Conservation (phyloP, 2,329 filamentous ascomycete genomes). For the Sclerotinia sclerotiorum region DNA sequence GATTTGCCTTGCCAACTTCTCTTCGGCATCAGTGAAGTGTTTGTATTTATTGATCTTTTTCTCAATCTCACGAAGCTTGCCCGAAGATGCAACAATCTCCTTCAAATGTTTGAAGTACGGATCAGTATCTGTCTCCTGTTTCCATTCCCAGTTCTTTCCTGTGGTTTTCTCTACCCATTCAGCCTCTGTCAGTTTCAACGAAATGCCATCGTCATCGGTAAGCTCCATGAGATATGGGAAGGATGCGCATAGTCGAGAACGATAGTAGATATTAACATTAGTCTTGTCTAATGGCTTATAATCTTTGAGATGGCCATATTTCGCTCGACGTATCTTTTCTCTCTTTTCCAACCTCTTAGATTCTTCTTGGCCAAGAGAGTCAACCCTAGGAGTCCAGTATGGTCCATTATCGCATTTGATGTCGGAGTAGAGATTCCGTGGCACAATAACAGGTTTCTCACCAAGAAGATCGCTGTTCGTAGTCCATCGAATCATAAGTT, state of each 20-base stretch:
- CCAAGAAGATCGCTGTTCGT: neutral
- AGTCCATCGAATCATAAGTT: slow-evolving; percentile 8
- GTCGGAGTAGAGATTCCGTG: neutral
- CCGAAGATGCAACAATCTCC: neutral
- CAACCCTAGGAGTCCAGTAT: slow-evolving; percentile 3
- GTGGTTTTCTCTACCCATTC: slow-evolving; percentile 7
- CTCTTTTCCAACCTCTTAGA: neutral
- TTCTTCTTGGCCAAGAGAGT: slow-evolving; percentile 1
- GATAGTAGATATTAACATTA: slow-evolving; percentile 17
- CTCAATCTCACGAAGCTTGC: slow-evolving; percentile 8
- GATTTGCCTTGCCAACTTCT: neutral
- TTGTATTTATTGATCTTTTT: slow-evolving; percentile 9
- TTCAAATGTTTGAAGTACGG: slow-evolving; percentile 5
- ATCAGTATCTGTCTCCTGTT: neutral
- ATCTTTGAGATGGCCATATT: neutral
- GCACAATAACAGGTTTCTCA: slow-evolving; percentile 1
- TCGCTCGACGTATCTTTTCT: slow-evolving; percentile 9
- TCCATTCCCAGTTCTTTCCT: neutral
- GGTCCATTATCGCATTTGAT: neutral
- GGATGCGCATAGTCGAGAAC: neutral
- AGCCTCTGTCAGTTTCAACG: slow-evolving; percentile 1
- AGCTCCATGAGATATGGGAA: slow-evolving; percentile 3
- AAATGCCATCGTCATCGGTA: neutral
- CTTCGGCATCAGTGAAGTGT: neutral
- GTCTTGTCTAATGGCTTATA: slow-evolving; percentile 14